Evolutionary conservation across 495 filamentous ascomycete genomes (phyloP).

Genomic region (Penicillium angulare): DNA sequence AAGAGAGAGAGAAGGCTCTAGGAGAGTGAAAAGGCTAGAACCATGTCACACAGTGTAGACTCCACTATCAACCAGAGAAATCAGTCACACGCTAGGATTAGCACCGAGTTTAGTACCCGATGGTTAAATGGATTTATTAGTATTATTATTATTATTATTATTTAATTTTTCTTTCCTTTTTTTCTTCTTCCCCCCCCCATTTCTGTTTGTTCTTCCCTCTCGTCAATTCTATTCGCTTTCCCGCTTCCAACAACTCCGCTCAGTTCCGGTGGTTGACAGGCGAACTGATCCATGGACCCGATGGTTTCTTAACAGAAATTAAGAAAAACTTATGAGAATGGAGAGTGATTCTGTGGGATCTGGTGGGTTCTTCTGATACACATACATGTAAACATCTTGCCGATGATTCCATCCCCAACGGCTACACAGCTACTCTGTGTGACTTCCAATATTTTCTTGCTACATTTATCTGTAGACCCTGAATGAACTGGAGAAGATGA

Average conservation of each 20-base stretch:
- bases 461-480: too few relatives aligned
- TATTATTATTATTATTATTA: not conserved
- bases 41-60: not conserved
- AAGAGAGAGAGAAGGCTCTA: not conserved
- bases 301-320: not conserved
- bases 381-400: too few relatives aligned
- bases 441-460: too few relatives aligned
- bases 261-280: conserved; percentile 23
- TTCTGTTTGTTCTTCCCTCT: not conserved
- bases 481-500: too few relatives aligned
- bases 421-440: too few relatives aligned
- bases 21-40: not conserved
- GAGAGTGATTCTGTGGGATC: not conserved
- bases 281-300: conserved; percentile 5
- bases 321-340: too few relatives aligned
- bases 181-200: not conserved
- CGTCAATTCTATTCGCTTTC: too few relatives aligned
- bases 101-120: not conserved
- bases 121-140: not conserved
- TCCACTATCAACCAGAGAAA: not conserved
- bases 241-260: too few relatives aligned
- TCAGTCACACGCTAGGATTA: not conserved
- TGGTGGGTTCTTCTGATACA: not conserved
- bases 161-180: not conserved
- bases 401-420: too few relatives aligned